Evolutionary conservation across 495 filamentous ascomycete species (phyloP), one percentile per base, ranked within the genome.

Genomic region (Evernia prunastri): DNA sequence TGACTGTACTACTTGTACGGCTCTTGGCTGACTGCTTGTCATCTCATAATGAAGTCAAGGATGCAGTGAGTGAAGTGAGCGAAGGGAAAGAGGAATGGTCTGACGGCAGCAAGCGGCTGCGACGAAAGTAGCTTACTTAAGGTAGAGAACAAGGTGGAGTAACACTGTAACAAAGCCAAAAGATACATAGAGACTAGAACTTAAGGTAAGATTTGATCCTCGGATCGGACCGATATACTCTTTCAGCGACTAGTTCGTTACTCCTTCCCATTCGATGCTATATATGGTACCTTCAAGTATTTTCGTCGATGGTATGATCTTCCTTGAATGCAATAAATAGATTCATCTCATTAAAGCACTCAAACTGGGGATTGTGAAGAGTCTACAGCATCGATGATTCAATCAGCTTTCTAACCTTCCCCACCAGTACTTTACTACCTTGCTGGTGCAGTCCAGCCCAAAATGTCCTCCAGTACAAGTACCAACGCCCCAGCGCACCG

Each of bases 401-500:
- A 27, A 13, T 33, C 29, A 54, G 27, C 29, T 54, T 10, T 20
- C 17, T 20, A 31, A 20, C 0, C 7, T 54, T 4, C 7, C n/a
- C 8, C 15, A 33, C 51, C n/a, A 23, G n/a, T 18, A 33, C 25
- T 39, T 31, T 18, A 33, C 25, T 39, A 37, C 49, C n/a, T 62
- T n/a, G n/a, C n/a, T n/a, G n/a, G 36, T 23, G 31, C 27, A 42
- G 10, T 29, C n/a, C 23, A 33, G 31, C 27, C 35, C 17, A 45
- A 11, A 12, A 69, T 69, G 65, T 56, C 65, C 53, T 47, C 43
- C 9, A 47, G 35, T n/a, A 27, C 29, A 25, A 27, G 49, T 39
- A 33, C 59, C 9, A 73, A 73, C 35, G 84, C 87, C 42, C 88
- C 88, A 61, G 87, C 84, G 40, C 81, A 89, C 69, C 82, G 82